Conservation (phyloP, 2,329 filamentous ascomycete species). For the Pseudogymnoascus sp. region DNA sequence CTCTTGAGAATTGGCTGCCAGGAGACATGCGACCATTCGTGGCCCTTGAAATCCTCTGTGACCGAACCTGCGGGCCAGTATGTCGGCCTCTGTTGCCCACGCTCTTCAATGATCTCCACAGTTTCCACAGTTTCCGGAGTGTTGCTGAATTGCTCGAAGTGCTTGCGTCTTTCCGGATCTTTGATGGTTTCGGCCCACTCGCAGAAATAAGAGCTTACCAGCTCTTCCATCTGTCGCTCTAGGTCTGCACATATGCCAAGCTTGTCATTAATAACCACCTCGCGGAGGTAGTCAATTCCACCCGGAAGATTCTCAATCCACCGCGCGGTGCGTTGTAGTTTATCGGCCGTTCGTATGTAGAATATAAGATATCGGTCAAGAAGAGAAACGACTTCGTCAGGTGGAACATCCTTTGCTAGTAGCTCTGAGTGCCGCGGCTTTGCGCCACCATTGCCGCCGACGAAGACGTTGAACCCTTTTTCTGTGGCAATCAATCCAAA, state of each 20-base stretch:
- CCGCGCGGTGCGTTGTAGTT: constrained; percentile 77
- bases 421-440: constrained; percentile 77
- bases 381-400: constrained; percentile 73
- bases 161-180: constrained; percentile 57
- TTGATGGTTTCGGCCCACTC: constrained; percentile 83
- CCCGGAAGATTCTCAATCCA: constrained; percentile 83
- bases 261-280: constrained; percentile 78
- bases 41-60: constrained; percentile 65
- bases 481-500: constrained; percentile 89
- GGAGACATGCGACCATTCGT: constrained; percentile 55
- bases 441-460: constrained; percentile 82
- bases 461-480: constrained; percentile 89
- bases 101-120: constrained; percentile 65
- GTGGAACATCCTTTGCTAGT: constrained; percentile 77
- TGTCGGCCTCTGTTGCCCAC: constrained; percentile 65
- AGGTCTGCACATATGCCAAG: constrained; percentile 78
- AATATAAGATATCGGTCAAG: constrained; percentile 87
- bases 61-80: constrained; percentile 68
- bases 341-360: constrained; percentile 89
- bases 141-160: constrained; percentile 81
- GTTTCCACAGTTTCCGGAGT: constrained; percentile 62
- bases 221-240: constrained; percentile 79
- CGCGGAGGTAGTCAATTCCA: constrained; percentile 72
- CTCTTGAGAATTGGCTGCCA: constrained; percentile 78
- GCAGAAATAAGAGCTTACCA: constrained; percentile 80